Evolutionary conservation across 1,284 basidiomycete genomes (phyloP), one percentile per base, ranked within the genome.

Genomic region (Kwoniella shivajii): DNA sequence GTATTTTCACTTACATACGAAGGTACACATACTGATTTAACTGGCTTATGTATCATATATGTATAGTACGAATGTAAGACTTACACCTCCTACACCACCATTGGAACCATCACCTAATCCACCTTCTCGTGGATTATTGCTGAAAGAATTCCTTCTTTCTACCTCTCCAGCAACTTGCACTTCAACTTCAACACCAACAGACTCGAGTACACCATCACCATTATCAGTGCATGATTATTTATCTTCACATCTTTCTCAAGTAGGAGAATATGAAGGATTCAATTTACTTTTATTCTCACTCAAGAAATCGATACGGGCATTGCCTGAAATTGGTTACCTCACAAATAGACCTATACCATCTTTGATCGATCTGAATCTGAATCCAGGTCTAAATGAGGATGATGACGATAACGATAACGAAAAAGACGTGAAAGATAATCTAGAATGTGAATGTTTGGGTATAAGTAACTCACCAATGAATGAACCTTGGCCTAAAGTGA

Each of bases 271-370:
- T 51, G 72, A 72, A 27, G 75, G 76, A 1, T 77, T 76, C 71
- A 78, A 78, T 57, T 65, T 78, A n/a, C 59, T 77, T 0, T 45
- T 75, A 1, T 73, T 77, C 60, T 58, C 66, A n/a, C 54, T 76
- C 10, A 10, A 29, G 20, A 41, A 34, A 26, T 24, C 27, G 3
- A 30, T 29, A n/a, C 63, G 60, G 58, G 37, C 39, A 0, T 16
- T 50, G 11, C 43, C 60, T 0, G 55, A 68, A 37, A 50, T 70
- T 2, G 72, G 73, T 6, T 72, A 74, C 53, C 52, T 76, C 20
- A 65, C 57, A 24, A 76, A 76, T 61, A 65, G 71, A 26, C 68
- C 74, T 6, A 24, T 33, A 41, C 64, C 69, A 6, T 59, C 56
- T 5, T 10, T 50, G 2, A 50, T 44, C 4, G 54, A 66, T 48